Conservation (phyloP, 768 basidiomycete species). For the Boletus rex-veris region DNA sequence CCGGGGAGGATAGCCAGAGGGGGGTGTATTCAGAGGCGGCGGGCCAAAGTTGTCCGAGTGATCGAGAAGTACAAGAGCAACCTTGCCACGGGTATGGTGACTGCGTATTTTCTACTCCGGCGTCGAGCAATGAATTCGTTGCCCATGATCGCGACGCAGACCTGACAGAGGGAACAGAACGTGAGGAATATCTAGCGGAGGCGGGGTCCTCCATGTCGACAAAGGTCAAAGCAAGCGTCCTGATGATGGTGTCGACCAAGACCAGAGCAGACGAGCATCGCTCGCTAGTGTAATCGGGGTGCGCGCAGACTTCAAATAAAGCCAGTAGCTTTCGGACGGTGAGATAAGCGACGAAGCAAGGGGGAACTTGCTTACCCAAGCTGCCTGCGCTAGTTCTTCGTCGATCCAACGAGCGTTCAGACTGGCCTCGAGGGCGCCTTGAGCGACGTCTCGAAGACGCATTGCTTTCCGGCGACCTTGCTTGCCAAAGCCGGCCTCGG, state of each 20-base stretch:
- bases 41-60: conserved; percentile 51
- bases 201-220: conserved; percentile 58
- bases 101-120: background rate
- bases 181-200: conserved; percentile 46
- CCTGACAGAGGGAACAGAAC: conserved; percentile 46
- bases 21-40: conserved; percentile 52
- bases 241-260: conserved; percentile 67
- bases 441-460: conserved; percentile 62
- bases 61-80: conserved; percentile 48
- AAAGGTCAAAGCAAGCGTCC: conserved; percentile 52
- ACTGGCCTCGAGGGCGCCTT: conserved; percentile 67
- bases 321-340: conserved; percentile 51
- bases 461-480: conserved; percentile 55
- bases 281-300: conserved; percentile 54
- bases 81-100: conserved; percentile 22
- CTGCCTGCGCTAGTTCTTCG: conserved; percentile 68
- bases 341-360: conserved; percentile 5
- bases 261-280: conserved; percentile 56
- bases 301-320: conserved; percentile 68
- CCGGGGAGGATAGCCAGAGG: conserved; percentile 61
- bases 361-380: conserved; percentile 54
- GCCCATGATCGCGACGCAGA: conserved; percentile 12
- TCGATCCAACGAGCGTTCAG: conserved; percentile 70
- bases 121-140: background rate
- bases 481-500: conserved; percentile 51